Evolutionary conservation across 202 grass and related monocot species (phyloP), one percentile per base, ranked within the genome.

Genomic region (Zizania palustris): DNA sequence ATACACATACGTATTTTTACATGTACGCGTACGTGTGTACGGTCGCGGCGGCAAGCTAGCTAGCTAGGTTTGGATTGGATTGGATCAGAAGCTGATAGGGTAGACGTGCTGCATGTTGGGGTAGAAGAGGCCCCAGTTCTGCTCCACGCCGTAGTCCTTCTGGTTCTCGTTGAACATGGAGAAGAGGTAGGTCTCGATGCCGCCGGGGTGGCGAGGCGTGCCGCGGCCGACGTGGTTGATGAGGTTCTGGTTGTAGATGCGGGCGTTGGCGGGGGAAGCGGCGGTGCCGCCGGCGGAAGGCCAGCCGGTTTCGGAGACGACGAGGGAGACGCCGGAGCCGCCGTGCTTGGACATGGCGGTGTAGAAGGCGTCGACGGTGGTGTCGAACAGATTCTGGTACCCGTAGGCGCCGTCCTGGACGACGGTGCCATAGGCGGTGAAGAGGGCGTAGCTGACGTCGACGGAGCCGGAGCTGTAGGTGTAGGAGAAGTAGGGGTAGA

Each of bases 301-400:
- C 92, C 92, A 96, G 5, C 92, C 86, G 20, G 56, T 92, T 81
- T 96, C 92, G 2, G 92, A 94, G 0, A 91, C 85, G 1, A 85
- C 74, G 0, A 96, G 60, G n/a, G 53, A 11, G 11, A 96, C 77
- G 6, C 76, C 69, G 13, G 19, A 7, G 0, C 78, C 89, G 4
- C 86, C 92, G 61, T 80, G 69, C 46, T 50, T 83, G 3, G 19
- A 79, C 86, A 93, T 93, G 3, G 90, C 90, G 0, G 44, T 1
- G 83, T 93, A 93, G 78, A 89, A 84, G 4, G 83, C 90, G 78
- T 93, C 90, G 4, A 93, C 90, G 1, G 82, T 84, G 22, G 90
- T 89, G 71, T 93, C 90, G 82, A 93, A 93, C 0, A 93, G 73
- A 80, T 93, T 93, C 83, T 93, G 90, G 76, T 93, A 93, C 4